Base-by-base conservation (phyloP, 352 stramenopile species). In the Pythium aquatile region DNA sequence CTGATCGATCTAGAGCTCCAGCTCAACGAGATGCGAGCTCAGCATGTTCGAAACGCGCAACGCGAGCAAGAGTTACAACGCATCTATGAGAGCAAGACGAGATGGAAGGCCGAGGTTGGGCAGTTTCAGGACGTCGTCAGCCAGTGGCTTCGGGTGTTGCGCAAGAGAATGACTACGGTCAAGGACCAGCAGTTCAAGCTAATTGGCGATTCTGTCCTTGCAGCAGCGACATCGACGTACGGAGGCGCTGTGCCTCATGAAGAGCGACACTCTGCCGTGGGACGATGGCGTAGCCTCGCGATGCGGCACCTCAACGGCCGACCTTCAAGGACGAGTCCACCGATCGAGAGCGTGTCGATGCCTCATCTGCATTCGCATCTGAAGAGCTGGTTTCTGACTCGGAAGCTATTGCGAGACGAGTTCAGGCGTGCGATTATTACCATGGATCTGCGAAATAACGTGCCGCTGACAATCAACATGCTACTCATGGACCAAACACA, bases 31-130 rank as follows among this genome's bases (percentile, higher is more conserved):
- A 58, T 87, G 28, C 72, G 79, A 0, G 40, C 70, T 11, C 54
- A 72, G 3, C 65, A 88, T 39, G 39, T 66, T 17, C 55, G 61
- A 5, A 79, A 78, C 26, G 16, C 77, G 14, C 72, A 79, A 20
- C 59, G 68, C 1, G 72, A 85, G 60, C 53, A 77, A n/a, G 76
- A 87, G 7, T 46, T 87, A n/a, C 77, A 88, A 52, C 73, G 74
- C 51, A 74, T 54, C 3, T 77, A 87, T 44, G 81, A 85, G 47
- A 75, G 72, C 28, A 74, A 76, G 28, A 49, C 74, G 26, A 70
- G 72, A 5, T 82, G 74, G 73, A 81, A 80, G 63, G 72, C 62
- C 0, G 74, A 69, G 16, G 66, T 85, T 16, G 30, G 68, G 2
- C 71, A 72, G 1, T 90, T 87, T 47, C 62, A 68, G 17, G 40